These are phyloP conservation scores for Evernia prunastri DNA, from an alignment of 495 filamentous ascomycete genomes.

Conservation along the genomic window DNA sequence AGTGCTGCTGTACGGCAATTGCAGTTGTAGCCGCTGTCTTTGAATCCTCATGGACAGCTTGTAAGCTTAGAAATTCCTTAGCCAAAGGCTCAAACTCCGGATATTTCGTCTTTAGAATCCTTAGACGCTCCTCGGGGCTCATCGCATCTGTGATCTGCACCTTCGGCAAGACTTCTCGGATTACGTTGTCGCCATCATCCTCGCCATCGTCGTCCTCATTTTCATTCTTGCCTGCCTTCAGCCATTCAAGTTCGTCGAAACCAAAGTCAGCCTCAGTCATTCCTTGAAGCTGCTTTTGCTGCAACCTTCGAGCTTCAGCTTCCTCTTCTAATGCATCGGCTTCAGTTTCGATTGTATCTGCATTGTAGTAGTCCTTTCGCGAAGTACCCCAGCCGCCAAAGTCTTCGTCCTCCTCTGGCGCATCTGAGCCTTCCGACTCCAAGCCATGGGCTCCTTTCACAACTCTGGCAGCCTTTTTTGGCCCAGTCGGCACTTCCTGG, in stretches of 20 bases:
- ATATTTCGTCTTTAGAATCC: conserved; percentile 70
- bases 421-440: conserved; percentile 32
- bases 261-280: conserved; percentile 88
- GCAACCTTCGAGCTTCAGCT: conserved; percentile 74
- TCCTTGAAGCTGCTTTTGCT: conserved; percentile 78
- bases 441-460: conserved; percentile 17
- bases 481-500: conserved; percentile 36
- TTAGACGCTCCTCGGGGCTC: conserved; percentile 64
- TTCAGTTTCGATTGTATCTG: conserved; percentile 83
- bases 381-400: conserved; percentile 79
- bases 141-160: conserved; percentile 74
- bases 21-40: conserved; percentile 50
- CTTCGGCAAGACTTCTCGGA: conserved; percentile 79
- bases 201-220: conserved; percentile 35
- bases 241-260: conserved; percentile 85
- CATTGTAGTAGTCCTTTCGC: conserved; percentile 86
- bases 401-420: conserved; percentile 63
- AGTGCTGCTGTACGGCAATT: conserved; percentile 36
- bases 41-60: conserved; percentile 55
- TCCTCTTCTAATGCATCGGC: conserved; percentile 90
- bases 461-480: not conserved
- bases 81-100: conserved; percentile 86
- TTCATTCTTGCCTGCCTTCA: conserved; percentile 41
- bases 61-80: conserved; percentile 69
- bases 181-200: conserved; percentile 42